phyloP scores from a whole-genome alignment of 768 basidiomycete genomes.

The Tylopilus balloui region DNA sequence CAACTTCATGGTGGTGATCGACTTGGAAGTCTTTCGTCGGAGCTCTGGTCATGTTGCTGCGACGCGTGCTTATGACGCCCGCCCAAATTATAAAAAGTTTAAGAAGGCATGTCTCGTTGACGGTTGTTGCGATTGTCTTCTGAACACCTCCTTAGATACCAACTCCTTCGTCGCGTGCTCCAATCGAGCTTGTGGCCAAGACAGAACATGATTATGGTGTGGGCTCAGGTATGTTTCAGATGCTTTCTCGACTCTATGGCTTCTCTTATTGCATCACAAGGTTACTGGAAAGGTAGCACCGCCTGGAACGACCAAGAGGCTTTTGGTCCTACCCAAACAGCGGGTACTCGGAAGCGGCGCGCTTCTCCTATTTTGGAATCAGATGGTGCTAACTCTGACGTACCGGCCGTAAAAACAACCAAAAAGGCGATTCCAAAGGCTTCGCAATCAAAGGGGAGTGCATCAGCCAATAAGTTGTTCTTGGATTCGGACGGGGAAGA shows the following conservation, averaged over 20 bases:
- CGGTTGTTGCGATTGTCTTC: conserved; percentile 5
- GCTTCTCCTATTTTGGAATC: conserved; percentile 37
- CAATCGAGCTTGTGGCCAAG: conserved; percentile 48
- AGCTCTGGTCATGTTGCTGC: conserved; percentile 21
- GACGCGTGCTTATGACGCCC: conserved; percentile 41
- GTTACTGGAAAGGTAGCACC: conserved; percentile 50
- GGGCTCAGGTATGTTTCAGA: conserved; percentile 40
- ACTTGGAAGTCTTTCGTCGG: conserved; percentile 51
- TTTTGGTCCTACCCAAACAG: conserved; percentile 17
- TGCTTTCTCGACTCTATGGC: neutral
- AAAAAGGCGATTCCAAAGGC: conserved; percentile 19
- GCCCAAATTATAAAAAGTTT: conserved; percentile 75
- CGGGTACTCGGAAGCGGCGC: conserved; percentile 20
- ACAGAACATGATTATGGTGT: conserved; percentile 53
- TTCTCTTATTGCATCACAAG: conserved; percentile 29
- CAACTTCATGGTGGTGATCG: conserved; percentile 77
- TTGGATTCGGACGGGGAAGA: conserved; percentile 47
- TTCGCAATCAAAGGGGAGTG: conserved; percentile 28
- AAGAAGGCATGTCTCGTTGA: conserved; percentile 49
- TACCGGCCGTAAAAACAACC: conserved; percentile 12
- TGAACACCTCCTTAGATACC: conserved; percentile 25
- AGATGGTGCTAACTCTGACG: conserved; percentile 33
- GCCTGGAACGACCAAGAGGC: conserved; percentile 17
- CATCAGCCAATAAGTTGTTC: conserved; percentile 41
- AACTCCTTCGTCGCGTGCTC: conserved; percentile 24